Percentiles rank a stretch among this genome's conserved stretches.
Evolutionary conservation across 2,329 filamentous ascomycete species (phyloP).

Genomic region (Polytolypa hystricis): DNA sequence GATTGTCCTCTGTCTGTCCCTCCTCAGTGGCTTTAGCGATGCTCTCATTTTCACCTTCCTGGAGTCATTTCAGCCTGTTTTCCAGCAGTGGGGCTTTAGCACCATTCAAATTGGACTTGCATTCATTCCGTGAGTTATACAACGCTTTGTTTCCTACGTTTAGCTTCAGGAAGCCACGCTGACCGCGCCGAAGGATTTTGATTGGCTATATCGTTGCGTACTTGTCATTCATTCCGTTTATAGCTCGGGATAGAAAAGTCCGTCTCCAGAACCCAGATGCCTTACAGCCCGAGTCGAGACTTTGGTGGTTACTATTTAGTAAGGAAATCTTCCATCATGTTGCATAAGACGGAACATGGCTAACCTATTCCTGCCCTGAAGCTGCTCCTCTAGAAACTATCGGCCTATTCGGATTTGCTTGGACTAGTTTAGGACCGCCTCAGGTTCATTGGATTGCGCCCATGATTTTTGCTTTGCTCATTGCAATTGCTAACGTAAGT

Average conservation of each 20-base stretch:
- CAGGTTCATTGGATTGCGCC: slow-evolving; percentile 49
- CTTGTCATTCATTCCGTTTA: slow-evolving; percentile 43
- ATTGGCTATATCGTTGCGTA: slow-evolving; percentile 50
- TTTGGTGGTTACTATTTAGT: slow-evolving; percentile 49
- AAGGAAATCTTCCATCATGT: slow-evolving; percentile 6
- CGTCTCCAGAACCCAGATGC: slow-evolving; percentile 29
- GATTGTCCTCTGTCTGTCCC: slow-evolving; percentile 50
- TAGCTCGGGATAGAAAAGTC: slow-evolving; percentile 33
- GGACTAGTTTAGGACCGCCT: slow-evolving; percentile 45
- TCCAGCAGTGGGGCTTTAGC: slow-evolving; percentile 48
- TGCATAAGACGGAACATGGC: neutral
- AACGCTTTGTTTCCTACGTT: neutral
- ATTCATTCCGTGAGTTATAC: slow-evolving; percentile 40
- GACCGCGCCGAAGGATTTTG: slow-evolving; percentile 26
- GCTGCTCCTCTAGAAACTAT: slow-evolving; percentile 47
- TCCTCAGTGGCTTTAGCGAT: slow-evolving; percentile 55
- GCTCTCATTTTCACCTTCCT: slow-evolving; percentile 57
- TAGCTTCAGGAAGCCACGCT: neutral
- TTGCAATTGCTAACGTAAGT: slow-evolving; percentile 51
- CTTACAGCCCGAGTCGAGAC: slow-evolving; percentile 52
- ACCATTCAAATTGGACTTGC: slow-evolving; percentile 38
- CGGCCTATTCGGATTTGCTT: slow-evolving; percentile 51
- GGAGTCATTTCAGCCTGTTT: slow-evolving; percentile 50
- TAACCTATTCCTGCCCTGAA: slow-evolving; percentile 11
- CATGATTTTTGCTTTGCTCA: slow-evolving; percentile 47